These are phyloP conservation scores for Aspergillus eucalypticola DNA, from an alignment of 2,329 filamentous ascomycete genomes.

Conservation along the genomic window DNA sequence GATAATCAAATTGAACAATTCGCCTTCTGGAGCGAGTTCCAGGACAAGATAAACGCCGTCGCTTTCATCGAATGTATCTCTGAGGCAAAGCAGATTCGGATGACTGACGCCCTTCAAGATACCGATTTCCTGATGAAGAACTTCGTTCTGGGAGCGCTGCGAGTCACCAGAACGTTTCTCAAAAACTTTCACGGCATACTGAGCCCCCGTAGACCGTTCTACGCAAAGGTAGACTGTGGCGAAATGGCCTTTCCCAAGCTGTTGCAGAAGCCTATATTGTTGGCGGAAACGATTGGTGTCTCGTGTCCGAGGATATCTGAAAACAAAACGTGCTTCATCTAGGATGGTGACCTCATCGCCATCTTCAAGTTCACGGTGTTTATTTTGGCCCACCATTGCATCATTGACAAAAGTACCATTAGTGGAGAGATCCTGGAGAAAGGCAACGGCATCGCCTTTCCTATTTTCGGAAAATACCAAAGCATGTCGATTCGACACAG, in stretches of 20 bases:
- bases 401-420: conserved; percentile 98
- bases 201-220: conserved; percentile 77
- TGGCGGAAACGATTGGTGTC: conserved; percentile 77
- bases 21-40: conserved; percentile 87
- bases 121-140: conserved; percentile 91
- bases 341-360: conserved; percentile 88
- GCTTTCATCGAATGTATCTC: conserved; percentile 89
- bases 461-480: conserved; percentile 57
- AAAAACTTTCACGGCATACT: conserved; percentile 93
- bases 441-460: conserved; percentile 61
- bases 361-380: conserved; percentile 82
- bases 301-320: conserved; percentile 78
- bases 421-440: conserved; percentile 89
- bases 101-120: conserved; percentile 97
- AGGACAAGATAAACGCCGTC: conserved; percentile 89
- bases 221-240: conserved; percentile 90
- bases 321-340: conserved; percentile 82
- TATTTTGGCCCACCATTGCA: conserved; percentile 84
- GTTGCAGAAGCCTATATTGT: conserved; percentile 80
- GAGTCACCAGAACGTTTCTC: conserved; percentile 80
- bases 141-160: conserved; percentile 79
- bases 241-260: conserved; percentile 92
- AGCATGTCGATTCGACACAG: conserved; percentile 78
- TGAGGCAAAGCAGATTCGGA: conserved; percentile 86
- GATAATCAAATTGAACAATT: conserved; percentile 94